Base-by-base conservation (phyloP, 805 yeast species). In the Candida parachauliodes region DNA sequence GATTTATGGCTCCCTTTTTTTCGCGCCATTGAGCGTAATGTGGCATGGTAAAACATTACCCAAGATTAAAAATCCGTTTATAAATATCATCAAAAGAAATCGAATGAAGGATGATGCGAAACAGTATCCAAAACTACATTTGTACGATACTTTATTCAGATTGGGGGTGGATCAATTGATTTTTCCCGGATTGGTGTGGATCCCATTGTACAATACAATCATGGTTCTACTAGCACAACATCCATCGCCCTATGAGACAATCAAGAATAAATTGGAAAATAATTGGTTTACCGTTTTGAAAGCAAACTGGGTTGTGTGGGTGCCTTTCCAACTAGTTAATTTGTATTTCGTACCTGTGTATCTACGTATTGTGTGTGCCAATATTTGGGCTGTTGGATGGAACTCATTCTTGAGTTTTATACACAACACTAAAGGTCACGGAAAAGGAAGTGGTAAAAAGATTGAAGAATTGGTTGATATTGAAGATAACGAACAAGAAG, bases 341-440 rank as follows among this genome's bases (percentile, higher is more conserved):
- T 50, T 67, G 38, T 60, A 58, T 44, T 62, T 55, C 30, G 51
- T 65, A 19, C 73, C 73, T 1, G 55, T 65, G 9, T 70, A 65
- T 39, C 51, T 62, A 28, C 48, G 73, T 34, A 54, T 64, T 11
- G 62, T 66, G 11, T 52, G 60, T 16, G 45, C 68, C 16, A 67
- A 67, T 40, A 28, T 64, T 8, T 64, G 68, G 62, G 62, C 70
- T 6, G 54, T 65, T 16, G 67, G 68, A 19, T 67, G 73, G 73
- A 66, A 61, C 44, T 59, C 65, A 29, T 67, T 55, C 49, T 60
- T 67, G 52, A 65, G 71, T 46, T 62, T 54, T 38, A 56, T 64
- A 39, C 88, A 84, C 46, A 68, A 78, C 33, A 62, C 68, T 11
- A 50, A 54, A 42, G 62, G 65, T 8, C 70, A 62, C 36, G 69